A percentile compares a stretch with the other conserved stretches of the same genome.
Conservation (phyloP, 1,139 yeast species). For the Yamadazyma atlantica region DNA sequence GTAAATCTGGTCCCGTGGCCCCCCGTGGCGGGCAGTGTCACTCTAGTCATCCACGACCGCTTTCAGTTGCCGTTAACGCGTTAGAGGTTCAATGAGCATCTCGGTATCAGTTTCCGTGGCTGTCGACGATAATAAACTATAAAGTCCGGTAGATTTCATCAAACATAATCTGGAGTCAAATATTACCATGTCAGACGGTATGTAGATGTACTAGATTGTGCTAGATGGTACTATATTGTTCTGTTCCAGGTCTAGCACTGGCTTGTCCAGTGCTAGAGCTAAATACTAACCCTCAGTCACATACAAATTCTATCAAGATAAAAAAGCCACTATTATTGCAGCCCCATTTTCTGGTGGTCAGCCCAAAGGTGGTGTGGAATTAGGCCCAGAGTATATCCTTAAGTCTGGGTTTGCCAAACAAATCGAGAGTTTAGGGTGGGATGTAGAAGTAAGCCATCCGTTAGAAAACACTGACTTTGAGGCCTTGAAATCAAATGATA, state of each 20-base stretch:
- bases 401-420: slow-evolving; percentile 69
- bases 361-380: slow-evolving; percentile 89
- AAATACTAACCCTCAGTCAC: slow-evolving; percentile 16
- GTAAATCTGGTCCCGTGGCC: no score
- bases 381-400: slow-evolving; percentile 82
- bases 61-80: not conserved
- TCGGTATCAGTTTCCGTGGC: not conserved
- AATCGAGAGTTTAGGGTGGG: slow-evolving; percentile 72
- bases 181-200: slow-evolving; percentile 14
- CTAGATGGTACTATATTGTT: no score
- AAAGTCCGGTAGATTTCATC: not conserved
- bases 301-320: slow-evolving; percentile 55
- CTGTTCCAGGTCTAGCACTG: no score
- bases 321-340: slow-evolving; percentile 61
- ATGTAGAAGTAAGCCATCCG: slow-evolving; percentile 55
- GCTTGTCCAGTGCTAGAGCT: no score
- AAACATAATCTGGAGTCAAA: not conserved
- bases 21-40: not conserved
- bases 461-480: slow-evolving; percentile 51
- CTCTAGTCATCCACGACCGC: no score
- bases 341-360: slow-evolving; percentile 99
- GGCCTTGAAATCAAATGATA: slow-evolving; percentile 35
- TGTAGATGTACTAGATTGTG: slow-evolving; percentile 4
- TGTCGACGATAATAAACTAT: not conserved
- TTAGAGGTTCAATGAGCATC: not conserved